A percentile compares a stretch with the other conserved stretches of the same genome.
Evolutionary conservation across 805 yeast species (phyloP).

Genomic region (Pichia californica): DNA sequence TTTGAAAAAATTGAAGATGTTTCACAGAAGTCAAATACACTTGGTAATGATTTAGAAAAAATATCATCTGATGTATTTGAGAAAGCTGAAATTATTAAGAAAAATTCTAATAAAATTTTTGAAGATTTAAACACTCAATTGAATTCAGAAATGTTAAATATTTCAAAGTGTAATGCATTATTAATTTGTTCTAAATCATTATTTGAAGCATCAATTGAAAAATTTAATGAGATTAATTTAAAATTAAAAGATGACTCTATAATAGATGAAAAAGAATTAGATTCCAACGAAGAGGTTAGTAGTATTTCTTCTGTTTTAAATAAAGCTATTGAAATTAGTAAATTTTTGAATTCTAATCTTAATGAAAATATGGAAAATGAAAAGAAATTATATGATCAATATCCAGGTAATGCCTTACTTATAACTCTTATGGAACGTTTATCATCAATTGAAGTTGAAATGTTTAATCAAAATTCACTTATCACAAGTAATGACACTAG

Average conservation of each 20-base stretch:
- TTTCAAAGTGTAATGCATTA: constrained; percentile 24
- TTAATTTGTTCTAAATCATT: constrained; percentile 22
- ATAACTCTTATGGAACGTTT: constrained; percentile 17
- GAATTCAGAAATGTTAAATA: constrained; percentile 17
- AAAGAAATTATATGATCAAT: constrained; percentile 9
- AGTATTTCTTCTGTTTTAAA: too few relatives aligned
- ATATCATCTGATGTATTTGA: not conserved
- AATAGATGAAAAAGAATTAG: not conserved
- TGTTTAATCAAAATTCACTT: constrained; percentile 1
- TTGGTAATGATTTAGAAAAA: too few relatives aligned
- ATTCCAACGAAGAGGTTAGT: too few relatives aligned
- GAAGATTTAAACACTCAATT: constrained; percentile 9
- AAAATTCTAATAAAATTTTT: constrained; percentile 1
- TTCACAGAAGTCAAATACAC: too few relatives aligned
- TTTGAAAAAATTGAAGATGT: too few relatives aligned
- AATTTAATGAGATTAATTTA: constrained; percentile 21
- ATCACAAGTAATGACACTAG: constrained; percentile 9
- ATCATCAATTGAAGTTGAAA: constrained; percentile 5
- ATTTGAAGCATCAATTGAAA: constrained; percentile 24
- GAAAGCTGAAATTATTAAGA: not conserved
- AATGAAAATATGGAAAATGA: constrained; percentile 10
- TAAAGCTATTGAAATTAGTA: too few relatives aligned
- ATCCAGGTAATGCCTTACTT: constrained; percentile 18
- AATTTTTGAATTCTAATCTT: too few relatives aligned
- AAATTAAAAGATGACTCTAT: not conserved